These are phyloP conservation scores for Gracilariopsis chorda DNA, from an alignment of 23 red algal genomes.

Conservation along the genomic window DNA sequence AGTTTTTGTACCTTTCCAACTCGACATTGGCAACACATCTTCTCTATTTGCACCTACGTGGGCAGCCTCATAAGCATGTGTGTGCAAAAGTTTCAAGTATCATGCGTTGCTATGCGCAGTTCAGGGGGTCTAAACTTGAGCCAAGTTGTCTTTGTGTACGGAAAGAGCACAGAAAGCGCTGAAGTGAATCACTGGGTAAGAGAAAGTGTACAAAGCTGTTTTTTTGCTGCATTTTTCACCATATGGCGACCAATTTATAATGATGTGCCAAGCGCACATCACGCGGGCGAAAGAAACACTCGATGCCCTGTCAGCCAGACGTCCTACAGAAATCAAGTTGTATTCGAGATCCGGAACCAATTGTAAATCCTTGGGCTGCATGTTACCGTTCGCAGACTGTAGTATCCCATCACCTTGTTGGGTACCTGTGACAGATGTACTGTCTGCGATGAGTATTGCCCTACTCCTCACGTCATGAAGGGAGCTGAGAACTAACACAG, in stretches of 20 bases:
- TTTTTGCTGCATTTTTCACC: background rate
- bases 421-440: background rate
- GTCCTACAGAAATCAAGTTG: constrained; percentile 17
- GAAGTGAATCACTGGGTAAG: background rate
- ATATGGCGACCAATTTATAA: background rate
- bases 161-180: background rate
- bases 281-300: too few species aligned
- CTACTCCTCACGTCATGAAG: background rate
- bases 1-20: constrained; percentile 39
- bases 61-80: constrained; percentile 13
- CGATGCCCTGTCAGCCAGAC: constrained; percentile 30
- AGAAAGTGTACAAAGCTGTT: background rate
- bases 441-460: background rate
- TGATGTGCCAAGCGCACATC: constrained; percentile 7
- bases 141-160: background rate
- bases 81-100: background rate
- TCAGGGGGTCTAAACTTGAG: background rate
- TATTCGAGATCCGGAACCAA: background rate
- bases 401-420: background rate
- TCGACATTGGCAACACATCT: background rate
- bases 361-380: background rate
- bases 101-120: background rate
- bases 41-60: background rate
- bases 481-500: background rate
- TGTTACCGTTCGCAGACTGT: constrained; percentile 2